Base-by-base conservation (phyloP, 148 eudicot species). In the Pouteria glomerata region DNA sequence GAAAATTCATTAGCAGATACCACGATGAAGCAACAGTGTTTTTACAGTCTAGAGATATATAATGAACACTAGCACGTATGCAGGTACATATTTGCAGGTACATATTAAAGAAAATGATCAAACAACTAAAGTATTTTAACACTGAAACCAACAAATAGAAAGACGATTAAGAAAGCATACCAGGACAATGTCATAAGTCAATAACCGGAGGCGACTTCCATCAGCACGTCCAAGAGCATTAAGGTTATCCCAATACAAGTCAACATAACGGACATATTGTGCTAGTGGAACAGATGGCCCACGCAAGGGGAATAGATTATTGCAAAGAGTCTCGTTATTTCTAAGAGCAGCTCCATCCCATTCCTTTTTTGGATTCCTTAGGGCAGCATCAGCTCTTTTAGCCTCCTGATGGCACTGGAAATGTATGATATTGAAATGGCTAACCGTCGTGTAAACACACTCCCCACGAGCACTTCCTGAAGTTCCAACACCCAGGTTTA, bases 371-470 rank as follows among this genome's bases (percentile, higher is more conserved):
- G 99, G 97, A 72, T 68, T 84, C 78, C 67, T 95, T 31, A 95
- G 82, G 72, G 89, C 90, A 60, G 99, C 96, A 80, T 95, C 99
- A 2, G 99, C 99, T 81, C 97, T 77, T 81, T 95, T 95, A 57
- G 99, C 99, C 81, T 95, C 99, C 77, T 92, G 97, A 82, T 95
- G 99, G 75, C 99, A 95, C 83, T 92, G 96, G 77, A 90, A 95
- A 77, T 95, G 99, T 57, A 92, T 95, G 78, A 95, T 88, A 73
- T 92, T 95, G 82, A 95, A 95, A 81, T 95, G 99, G 86, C 97
- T 92, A 14, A 95, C 99, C 7, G 97, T 95, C 10, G 99, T 95
- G 62, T 95, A 95, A 18, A 95, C 99, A 82, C 88, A 95, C 66
- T 95, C 99, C 68, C 99, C 96, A 63, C 99, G 90, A 57, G 90